Percentiles rank a stretch among this genome's conserved stretches.
phyloP scores from a whole-genome alignment of 306 rosid genomes.

The Astragalus glycyphyllos region DNA sequence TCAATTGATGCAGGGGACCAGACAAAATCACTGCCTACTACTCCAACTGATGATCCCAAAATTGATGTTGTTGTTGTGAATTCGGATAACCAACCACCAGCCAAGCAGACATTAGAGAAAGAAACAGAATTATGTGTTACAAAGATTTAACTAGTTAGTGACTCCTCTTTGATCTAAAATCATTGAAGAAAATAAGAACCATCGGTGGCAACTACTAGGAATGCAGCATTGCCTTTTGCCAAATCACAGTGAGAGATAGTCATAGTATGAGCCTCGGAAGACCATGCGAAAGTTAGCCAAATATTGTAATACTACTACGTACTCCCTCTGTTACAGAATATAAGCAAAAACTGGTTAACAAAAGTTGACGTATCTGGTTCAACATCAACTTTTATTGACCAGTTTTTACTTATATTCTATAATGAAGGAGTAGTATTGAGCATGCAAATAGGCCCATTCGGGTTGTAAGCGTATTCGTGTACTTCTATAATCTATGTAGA shows the following conservation, averaged over 20 bases:
- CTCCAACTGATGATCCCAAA: conserved; percentile 2
- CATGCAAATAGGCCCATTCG: too few species aligned
- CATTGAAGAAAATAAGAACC: neutral
- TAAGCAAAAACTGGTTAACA: too few species aligned
- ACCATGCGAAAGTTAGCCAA: too few species aligned
- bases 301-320: too few species aligned
- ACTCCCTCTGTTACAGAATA: too few species aligned
- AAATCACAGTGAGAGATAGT: neutral
- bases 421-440: too few species aligned
- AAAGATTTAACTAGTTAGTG: neutral
- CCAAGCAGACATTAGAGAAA: neutral
- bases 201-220: neutral
- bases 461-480: too few species aligned
- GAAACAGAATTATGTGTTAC: neutral
- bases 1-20: neutral
- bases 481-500: too few species aligned
- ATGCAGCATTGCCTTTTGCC: neutral
- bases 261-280: too few species aligned
- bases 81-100: neutral
- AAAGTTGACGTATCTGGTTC: too few species aligned
- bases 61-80: neutral
- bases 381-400: too few species aligned
- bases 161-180: neutral
- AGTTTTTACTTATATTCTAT: too few species aligned
- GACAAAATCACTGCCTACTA: conserved; percentile 28